phyloP scores from a whole-genome alignment of 2,329 filamentous ascomycete genomes.

The Alternaria gansuensis region DNA sequence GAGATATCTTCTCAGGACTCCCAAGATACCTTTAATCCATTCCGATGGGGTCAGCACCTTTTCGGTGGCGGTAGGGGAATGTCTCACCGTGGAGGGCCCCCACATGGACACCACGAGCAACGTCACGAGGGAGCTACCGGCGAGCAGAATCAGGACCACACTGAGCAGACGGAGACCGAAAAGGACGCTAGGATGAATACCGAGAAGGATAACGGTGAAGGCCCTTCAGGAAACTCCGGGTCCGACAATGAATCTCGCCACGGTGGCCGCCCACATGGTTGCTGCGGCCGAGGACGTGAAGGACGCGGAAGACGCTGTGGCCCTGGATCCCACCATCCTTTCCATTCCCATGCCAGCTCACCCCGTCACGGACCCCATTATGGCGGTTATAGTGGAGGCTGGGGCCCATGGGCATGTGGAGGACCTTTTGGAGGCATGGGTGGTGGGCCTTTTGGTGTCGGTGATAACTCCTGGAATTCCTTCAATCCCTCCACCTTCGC shows the following conservation, averaged over 20 bases:
- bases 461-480: slow-evolving; percentile 17
- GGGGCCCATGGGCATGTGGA: slow-evolving; percentile 39
- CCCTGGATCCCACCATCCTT: slow-evolving; percentile 27
- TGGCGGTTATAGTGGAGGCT: slow-evolving; percentile 32
- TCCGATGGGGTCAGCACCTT: slow-evolving; percentile 49
- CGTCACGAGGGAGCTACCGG: slow-evolving; percentile 26
- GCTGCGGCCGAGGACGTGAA: slow-evolving; percentile 32
- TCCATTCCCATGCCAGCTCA: slow-evolving; percentile 16
- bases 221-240: slow-evolving; percentile 38
- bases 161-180: slow-evolving; percentile 21
- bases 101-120: slow-evolving; percentile 34
- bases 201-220: slow-evolving; percentile 43
- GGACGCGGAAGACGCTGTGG: slow-evolving; percentile 36
- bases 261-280: slow-evolving; percentile 25
- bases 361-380: slow-evolving; percentile 29
- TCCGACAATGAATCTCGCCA: slow-evolving; percentile 35
- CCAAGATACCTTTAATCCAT: slow-evolving; percentile 38
- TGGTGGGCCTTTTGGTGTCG: slow-evolving; percentile 26
- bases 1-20: slow-evolving; percentile 29
- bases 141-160: slow-evolving; percentile 15
- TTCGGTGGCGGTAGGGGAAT: slow-evolving; percentile 39
- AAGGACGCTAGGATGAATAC: slow-evolving; percentile 27
- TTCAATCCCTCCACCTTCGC: slow-evolving; percentile 44
- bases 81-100: slow-evolving; percentile 44
- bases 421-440: slow-evolving; percentile 23